A percentile compares a stretch with the other conserved stretches of the same genome.
Conservation (phyloP, 2,329 filamentous ascomycete genomes). For the Chrysosphaeria jannelii region DNA sequence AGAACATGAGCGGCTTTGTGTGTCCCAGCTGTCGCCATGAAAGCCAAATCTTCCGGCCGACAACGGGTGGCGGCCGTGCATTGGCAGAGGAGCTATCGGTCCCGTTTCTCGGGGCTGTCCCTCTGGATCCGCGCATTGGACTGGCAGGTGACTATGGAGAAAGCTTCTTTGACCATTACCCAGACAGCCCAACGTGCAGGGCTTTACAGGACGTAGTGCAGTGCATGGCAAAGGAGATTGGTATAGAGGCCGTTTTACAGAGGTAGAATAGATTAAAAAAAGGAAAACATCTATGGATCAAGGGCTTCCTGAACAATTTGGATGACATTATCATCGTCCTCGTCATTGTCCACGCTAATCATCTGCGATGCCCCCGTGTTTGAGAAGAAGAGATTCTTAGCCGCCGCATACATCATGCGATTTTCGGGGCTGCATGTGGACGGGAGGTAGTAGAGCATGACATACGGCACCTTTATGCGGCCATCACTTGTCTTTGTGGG, state of each 20-base stretch:
- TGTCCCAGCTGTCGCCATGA: conserved; percentile 69
- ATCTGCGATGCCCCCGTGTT: too few relatives aligned
- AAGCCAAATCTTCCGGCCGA: conserved; percentile 67
- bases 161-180: conserved; percentile 84
- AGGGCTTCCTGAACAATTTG: too few relatives aligned
- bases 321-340: too few relatives aligned
- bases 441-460: conserved; percentile 82
- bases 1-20: conserved; percentile 96
- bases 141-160: conserved; percentile 95
- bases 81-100: conserved; percentile 68
- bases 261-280: too few relatives aligned
- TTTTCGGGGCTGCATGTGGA: conserved; percentile 66
- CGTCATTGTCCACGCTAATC: too few relatives aligned
- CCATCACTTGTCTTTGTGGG: conserved; percentile 60
- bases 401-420: conserved; percentile 83
- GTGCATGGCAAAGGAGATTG: conserved; percentile 34
- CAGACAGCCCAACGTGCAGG: conserved; percentile 67
- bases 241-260: conserved; percentile 27
- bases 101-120: conserved; percentile 68
- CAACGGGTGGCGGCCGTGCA: conserved; percentile 57
- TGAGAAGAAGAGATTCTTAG: conserved; percentile 92
- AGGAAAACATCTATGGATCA: too few relatives aligned
- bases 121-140: conserved; percentile 73
- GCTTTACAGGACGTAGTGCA: conserved; percentile 60
- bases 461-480: conserved; percentile 67